A percentile compares a stretch with the other conserved stretches of the same genome.
These are phyloP conservation scores for Nepenthes alata DNA, from an alignment of 179 eudicot species.

Conservation along the genomic window DNA sequence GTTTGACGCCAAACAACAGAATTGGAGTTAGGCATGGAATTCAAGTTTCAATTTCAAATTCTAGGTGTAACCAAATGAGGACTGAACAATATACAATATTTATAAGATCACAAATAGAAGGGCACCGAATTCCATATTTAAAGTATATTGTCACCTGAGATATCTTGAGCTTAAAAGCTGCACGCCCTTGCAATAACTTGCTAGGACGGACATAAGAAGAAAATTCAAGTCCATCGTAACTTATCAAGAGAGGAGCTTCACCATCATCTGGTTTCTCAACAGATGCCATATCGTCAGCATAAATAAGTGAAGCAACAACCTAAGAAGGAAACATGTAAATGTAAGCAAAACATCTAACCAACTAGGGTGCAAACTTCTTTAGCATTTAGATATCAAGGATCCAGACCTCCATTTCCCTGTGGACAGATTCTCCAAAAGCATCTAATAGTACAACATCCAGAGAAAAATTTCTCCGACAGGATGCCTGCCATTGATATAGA, in stretches of 20 bases:
- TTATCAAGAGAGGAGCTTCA: slow-evolving; percentile 67
- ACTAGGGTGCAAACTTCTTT: neutral
- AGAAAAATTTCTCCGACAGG: slow-evolving; percentile 54
- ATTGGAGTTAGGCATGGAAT: no score
- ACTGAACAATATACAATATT: neutral
- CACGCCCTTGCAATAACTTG: slow-evolving; percentile 55
- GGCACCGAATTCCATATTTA: neutral
- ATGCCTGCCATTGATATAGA: slow-evolving; percentile 34
- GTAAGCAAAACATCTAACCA: slow-evolving; percentile 4
- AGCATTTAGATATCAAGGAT: neutral
- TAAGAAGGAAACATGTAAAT: slow-evolving; percentile 11
- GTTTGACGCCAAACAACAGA: no score
- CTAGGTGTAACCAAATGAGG: no score
- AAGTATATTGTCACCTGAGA: slow-evolving; percentile 45
- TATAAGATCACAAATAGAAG: neutral
- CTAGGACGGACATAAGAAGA: slow-evolving; percentile 46
- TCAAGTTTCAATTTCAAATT: no score
- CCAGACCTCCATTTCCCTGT: slow-evolving; percentile 55
- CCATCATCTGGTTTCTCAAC: slow-evolving; percentile 50
- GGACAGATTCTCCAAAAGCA: slow-evolving; percentile 38
- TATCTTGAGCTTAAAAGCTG: slow-evolving; percentile 65
- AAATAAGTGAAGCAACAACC: slow-evolving; percentile 74
- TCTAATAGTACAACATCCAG: slow-evolving; percentile 52
- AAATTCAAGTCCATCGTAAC: slow-evolving; percentile 56
- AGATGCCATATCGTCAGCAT: slow-evolving; percentile 51